A percentile compares a stretch with the other conserved stretches of the same genome.
These are phyloP conservation scores for Candida vartiovaarae DNA, from an alignment of 805 yeast genomes.

Conservation along the genomic window DNA sequence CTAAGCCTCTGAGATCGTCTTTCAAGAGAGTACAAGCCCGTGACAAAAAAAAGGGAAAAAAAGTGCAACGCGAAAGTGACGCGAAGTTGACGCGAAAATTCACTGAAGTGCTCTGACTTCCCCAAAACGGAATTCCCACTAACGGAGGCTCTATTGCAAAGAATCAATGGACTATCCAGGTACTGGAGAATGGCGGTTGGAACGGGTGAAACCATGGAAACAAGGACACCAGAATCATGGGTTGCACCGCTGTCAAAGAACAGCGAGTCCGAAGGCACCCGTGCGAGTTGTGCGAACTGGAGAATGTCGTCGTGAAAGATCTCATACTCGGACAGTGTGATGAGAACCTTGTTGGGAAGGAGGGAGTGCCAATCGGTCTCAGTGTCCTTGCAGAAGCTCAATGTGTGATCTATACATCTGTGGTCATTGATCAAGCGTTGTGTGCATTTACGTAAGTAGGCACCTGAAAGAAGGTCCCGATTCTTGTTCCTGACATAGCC, in stretches of 20 bases:
- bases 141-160: background rate
- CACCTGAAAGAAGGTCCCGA: slow-evolving; percentile 5
- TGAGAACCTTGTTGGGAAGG: slow-evolving; percentile 4
- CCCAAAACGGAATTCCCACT: background rate
- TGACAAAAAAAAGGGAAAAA: background rate
- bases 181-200: background rate
- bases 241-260: background rate
- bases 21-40: no score
- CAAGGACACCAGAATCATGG: slow-evolving; percentile 5
- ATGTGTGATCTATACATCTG: slow-evolving; percentile 1
- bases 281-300: background rate
- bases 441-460: slow-evolving; percentile 2
- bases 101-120: background rate
- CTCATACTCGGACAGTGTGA: slow-evolving; percentile 10
- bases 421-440: slow-evolving; percentile 1
- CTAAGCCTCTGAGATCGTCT: no score
- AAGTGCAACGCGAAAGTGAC: background rate
- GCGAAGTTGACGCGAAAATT: background rate
- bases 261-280: background rate
- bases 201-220: background rate
- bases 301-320: slow-evolving; percentile 10
- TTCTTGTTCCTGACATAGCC: slow-evolving; percentile 1
- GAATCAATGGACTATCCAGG: background rate
- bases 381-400: slow-evolving; percentile 4
- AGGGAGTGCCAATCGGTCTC: slow-evolving; percentile 5